Conservation (phyloP, 2,329 filamentous ascomycete genomes). For the Aspergillus sp. region DNA sequence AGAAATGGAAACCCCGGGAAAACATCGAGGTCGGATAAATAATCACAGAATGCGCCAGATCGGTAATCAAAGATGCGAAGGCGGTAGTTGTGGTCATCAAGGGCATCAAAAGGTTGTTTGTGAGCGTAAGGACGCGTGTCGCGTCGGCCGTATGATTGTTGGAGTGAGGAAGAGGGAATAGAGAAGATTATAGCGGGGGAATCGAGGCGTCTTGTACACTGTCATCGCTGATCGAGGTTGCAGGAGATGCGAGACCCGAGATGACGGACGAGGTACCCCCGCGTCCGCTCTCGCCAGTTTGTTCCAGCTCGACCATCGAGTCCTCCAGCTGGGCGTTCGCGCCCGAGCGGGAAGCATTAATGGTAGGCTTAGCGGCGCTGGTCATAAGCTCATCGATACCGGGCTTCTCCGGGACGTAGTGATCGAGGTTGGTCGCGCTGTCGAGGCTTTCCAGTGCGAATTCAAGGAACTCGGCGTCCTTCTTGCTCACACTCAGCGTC, state of each 20-base stretch:
- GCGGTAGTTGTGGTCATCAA: constrained; percentile 11
- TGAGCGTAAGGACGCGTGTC: not conserved
- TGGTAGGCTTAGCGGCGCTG: constrained; percentile 27
- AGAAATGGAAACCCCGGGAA: constrained; percentile 5
- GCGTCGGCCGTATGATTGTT: not conserved
- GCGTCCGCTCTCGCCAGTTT: constrained; percentile 17
- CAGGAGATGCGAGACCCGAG: constrained; percentile 40
- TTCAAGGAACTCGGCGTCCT: constrained; percentile 57
- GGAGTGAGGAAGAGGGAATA: not conserved
- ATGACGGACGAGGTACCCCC: constrained; percentile 38
- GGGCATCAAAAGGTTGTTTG: constrained; percentile 8
- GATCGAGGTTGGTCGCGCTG: constrained; percentile 68
- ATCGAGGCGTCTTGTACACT: constrained; percentile 29
- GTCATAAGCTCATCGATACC: constrained; percentile 53
- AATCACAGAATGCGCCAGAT: constrained; percentile 13
- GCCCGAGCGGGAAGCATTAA: constrained; percentile 22
- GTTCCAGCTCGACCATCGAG: constrained; percentile 28
- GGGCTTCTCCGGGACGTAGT: constrained; percentile 71
- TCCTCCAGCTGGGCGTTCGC: constrained; percentile 25
- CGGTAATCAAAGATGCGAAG: constrained; percentile 6
- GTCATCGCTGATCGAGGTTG: constrained; percentile 38
- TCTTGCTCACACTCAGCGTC: constrained; percentile 84
- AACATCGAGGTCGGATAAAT: not conserved
- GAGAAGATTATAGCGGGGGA: constrained; percentile 12
- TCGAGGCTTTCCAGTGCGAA: constrained; percentile 80